Percentiles rank a stretch among this genome's conserved stretches.
phyloP scores from a whole-genome alignment of 1,284 basidiomycete species.

The Pseudozyma thailandica region DNA sequence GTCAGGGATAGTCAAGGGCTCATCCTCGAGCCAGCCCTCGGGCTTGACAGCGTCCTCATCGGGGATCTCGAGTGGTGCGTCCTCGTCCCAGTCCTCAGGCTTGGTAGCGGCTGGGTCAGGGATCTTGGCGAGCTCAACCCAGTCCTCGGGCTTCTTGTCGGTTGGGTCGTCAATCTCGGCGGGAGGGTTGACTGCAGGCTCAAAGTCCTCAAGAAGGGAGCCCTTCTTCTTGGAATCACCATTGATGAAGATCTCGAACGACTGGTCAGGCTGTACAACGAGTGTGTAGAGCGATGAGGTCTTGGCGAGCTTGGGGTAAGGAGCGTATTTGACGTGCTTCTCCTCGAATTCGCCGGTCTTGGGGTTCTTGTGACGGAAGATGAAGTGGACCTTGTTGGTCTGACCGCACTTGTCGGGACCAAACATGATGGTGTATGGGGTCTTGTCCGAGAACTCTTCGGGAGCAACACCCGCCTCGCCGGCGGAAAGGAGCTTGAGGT shows the following conservation, averaged over 20 bases:
- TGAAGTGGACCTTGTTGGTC: constrained; percentile 68
- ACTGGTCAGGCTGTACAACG: constrained; percentile 90
- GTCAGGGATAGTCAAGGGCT: constrained; percentile 83
- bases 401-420: constrained; percentile 67
- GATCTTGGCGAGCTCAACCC: constrained; percentile 91
- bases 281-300: constrained; percentile 66
- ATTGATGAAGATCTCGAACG: constrained; percentile 92
- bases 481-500: constrained; percentile 88
- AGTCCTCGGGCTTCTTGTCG: constrained; percentile 88
- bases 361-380: constrained; percentile 67
- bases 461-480: constrained; percentile 63
- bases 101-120: constrained; percentile 83
- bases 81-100: constrained; percentile 67
- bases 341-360: constrained; percentile 79
- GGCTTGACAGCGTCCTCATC: constrained; percentile 90
- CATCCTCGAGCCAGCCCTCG: constrained; percentile 93
- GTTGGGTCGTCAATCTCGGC: constrained; percentile 92
- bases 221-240: constrained; percentile 77
- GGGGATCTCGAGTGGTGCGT: constrained; percentile 72
- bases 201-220: constrained; percentile 90
- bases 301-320: constrained; percentile 74
- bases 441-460: constrained; percentile 67
- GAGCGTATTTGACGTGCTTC: constrained; percentile 89
- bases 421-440: constrained; percentile 68
- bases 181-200: constrained; percentile 91